Evolutionary conservation across 2,329 filamentous ascomycete genomes (phyloP).

Genomic region (Phyllosticta capitalensis): DNA sequence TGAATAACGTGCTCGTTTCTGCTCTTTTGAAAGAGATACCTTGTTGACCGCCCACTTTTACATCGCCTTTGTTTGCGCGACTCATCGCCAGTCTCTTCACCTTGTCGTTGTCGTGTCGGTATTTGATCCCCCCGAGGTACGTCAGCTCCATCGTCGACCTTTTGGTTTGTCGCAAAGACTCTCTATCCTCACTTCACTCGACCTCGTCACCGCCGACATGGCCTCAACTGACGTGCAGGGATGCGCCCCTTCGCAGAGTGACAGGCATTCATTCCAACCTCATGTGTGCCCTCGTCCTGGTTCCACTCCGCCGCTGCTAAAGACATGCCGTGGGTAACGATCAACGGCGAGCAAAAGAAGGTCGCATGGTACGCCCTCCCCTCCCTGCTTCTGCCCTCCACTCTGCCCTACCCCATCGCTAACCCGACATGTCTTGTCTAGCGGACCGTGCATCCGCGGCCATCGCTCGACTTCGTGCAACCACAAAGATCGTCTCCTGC

Average conservation of each 20-base stretch:
- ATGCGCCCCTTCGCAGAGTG: slow-evolving; percentile 1
- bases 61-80: neutral
- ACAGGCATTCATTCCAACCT: neutral
- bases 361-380: slow-evolving; percentile 57
- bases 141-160: neutral
- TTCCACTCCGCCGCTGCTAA: neutral
- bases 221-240: neutral
- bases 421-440: slow-evolving; percentile 23
- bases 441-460: slow-evolving; percentile 65
- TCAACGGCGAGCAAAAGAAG: slow-evolving; percentile 64
- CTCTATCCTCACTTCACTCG: neutral
- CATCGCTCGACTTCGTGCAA: slow-evolving; percentile 68
- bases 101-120: neutral
- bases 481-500: slow-evolving; percentile 58
- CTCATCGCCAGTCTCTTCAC: neutral
- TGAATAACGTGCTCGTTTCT: slow-evolving; percentile 7
- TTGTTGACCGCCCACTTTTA: neutral
- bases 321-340: slow-evolving; percentile 36
- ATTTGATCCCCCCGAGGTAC: neutral
- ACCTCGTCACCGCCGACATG: neutral
- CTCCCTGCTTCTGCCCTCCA: slow-evolving; percentile 1
- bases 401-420: slow-evolving; percentile 3
- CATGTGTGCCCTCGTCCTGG: neutral
- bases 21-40: neutral
- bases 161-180: too few relatives aligned